Evolutionary conservation across 345 rosid species (phyloP).

Genomic region (Noccaea caerulescens): DNA sequence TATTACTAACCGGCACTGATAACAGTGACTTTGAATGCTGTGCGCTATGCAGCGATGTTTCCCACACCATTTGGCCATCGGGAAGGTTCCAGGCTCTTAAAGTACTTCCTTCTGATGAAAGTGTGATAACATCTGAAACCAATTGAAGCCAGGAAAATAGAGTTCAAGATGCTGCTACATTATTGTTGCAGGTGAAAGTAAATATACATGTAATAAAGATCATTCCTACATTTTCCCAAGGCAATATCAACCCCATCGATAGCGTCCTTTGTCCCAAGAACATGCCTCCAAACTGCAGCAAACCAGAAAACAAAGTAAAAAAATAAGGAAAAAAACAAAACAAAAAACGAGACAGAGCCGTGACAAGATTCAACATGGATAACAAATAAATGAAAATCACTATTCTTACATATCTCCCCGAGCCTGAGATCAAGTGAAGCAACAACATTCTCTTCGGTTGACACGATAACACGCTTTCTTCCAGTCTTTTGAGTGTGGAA

Average conservation of each 20-base stretch:
- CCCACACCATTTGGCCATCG: slow-evolving; percentile 99
- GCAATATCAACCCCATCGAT: slow-evolving; percentile 79
- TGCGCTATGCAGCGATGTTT: slow-evolving; percentile 64
- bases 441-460: slow-evolving; percentile 88
- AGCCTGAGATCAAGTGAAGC: slow-evolving; percentile 97
- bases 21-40: slow-evolving; percentile 65
- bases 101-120: slow-evolving; percentile 78
- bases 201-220: background rate
- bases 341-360: background rate
- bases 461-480: slow-evolving; percentile 88
- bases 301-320: slow-evolving; percentile 22
- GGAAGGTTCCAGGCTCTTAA: slow-evolving; percentile 99
- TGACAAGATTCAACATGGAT: slow-evolving; percentile 13
- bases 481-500: slow-evolving; percentile 97
- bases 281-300: slow-evolving; percentile 89
- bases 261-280: slow-evolving; percentile 70
- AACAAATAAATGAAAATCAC: slow-evolving; percentile 11
- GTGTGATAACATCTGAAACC: slow-evolving; percentile 76
- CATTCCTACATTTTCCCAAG: slow-evolving; percentile 76
- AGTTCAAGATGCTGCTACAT: slow-evolving; percentile 16
- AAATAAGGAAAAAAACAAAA: background rate
- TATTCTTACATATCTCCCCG: slow-evolving; percentile 81
- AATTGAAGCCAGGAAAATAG: slow-evolving; percentile 22
- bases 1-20: slow-evolving; percentile 63
- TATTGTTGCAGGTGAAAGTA: slow-evolving; percentile 15